phyloP scores from a whole-genome alignment of 139 green algal genomes.

The Micromonas pusilla region DNA sequence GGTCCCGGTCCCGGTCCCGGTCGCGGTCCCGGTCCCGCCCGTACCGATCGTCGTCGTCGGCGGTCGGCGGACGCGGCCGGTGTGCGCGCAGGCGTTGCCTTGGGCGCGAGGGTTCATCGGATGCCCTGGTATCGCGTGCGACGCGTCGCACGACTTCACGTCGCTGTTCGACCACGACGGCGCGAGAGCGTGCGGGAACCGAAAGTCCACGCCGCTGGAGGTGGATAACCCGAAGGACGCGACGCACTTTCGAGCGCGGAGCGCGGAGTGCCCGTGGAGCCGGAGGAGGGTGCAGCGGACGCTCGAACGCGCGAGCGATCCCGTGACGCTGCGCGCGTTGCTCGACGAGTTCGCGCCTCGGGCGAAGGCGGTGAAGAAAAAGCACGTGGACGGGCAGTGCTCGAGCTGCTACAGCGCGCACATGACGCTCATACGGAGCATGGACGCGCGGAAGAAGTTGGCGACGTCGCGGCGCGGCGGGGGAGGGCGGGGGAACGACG shows the following conservation, averaged over 20 bases:
- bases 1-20: not conserved
- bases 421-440: not conserved
- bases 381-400: not conserved
- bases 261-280: not conserved
- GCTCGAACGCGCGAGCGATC: not conserved
- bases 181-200: not conserved
- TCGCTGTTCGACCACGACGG: not conserved
- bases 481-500: no score
- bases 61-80: no score
- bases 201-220: not conserved
- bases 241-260: not conserved
- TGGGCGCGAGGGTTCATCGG: not conserved
- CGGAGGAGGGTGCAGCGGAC: not conserved
- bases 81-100: not conserved
- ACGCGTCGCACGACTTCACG: not conserved
- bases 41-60: not conserved
- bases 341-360: not conserved
- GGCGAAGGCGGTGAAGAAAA: not conserved
- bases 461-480: no score
- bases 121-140: not conserved
- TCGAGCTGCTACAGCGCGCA: not conserved
- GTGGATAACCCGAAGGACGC: not conserved
- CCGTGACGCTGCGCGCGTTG: not conserved
- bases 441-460: not conserved
- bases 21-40: not conserved